These are phyloP conservation scores for Talaromyces piceae DNA, from an alignment of 2,329 filamentous ascomycete genomes.

Conservation along the genomic window DNA sequence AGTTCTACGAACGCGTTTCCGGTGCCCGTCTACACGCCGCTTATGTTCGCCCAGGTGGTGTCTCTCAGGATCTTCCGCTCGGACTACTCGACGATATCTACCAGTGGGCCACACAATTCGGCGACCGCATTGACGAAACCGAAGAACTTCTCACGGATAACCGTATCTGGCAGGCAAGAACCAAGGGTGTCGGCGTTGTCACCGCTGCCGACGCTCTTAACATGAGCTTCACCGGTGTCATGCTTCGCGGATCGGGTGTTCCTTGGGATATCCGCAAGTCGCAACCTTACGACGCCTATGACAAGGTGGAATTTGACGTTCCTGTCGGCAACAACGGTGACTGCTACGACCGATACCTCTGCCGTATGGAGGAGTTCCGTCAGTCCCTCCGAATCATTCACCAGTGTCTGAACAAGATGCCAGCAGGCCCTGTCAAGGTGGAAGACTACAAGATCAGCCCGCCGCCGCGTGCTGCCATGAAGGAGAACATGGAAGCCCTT, in stretches of 20 bases:
- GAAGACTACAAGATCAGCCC: slow-evolving; percentile 99
- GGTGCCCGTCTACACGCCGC: slow-evolving; percentile 95
- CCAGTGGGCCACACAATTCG: slow-evolving; percentile 98
- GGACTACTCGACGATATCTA: slow-evolving; percentile 98
- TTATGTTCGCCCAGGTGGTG: slow-evolving; percentile 92
- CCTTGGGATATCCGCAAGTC: slow-evolving; percentile 97
- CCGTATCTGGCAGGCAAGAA: slow-evolving; percentile 95
- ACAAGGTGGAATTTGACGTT: slow-evolving; percentile 95
- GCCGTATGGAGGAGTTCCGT: slow-evolving; percentile 99
- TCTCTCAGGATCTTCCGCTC: slow-evolving; percentile 88
- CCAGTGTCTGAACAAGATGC: slow-evolving; percentile 99
- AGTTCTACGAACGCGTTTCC: slow-evolving; percentile 99
- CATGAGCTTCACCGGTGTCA: slow-evolving; percentile 92
- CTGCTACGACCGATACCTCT: slow-evolving; percentile 98
- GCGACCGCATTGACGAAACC: slow-evolving; percentile 96
- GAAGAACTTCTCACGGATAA: slow-evolving; percentile 98
- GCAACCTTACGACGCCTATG: slow-evolving; percentile 95
- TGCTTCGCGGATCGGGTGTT: slow-evolving; percentile 93
- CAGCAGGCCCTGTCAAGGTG: slow-evolving; percentile 82
- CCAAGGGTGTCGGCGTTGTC: slow-evolving; percentile 86
- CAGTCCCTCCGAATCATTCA: slow-evolving; percentile 97
- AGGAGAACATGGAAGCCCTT: slow-evolving; percentile 99
- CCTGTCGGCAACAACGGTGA: slow-evolving; percentile 95
- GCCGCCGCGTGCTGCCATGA: slow-evolving; percentile 95
- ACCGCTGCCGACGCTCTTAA: slow-evolving; percentile 90